These are phyloP conservation scores for Blastocrithidia nonstop DNA, from an alignment of 208 protist species.

Conservation along the genomic window DNA sequence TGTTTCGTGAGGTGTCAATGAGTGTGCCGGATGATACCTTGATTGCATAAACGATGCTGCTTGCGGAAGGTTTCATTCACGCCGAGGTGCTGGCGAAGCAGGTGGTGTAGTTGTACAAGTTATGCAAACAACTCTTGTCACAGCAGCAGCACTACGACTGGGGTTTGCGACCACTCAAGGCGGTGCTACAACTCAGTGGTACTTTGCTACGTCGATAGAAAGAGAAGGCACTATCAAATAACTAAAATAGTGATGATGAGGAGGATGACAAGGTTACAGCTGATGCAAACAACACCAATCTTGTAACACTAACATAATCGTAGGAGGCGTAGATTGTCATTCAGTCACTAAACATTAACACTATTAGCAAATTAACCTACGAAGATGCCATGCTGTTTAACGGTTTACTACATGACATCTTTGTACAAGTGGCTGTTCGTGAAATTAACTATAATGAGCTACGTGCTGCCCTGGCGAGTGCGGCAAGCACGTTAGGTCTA, in stretches of 20 bases:
- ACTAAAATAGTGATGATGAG: background rate
- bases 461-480: constrained; percentile 39
- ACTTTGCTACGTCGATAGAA: constrained; percentile 70
- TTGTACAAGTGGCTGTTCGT: constrained; percentile 98
- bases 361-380: constrained; percentile 95
- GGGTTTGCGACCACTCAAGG: constrained; percentile 99
- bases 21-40: constrained; percentile 95
- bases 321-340: constrained; percentile 85
- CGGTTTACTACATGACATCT: constrained; percentile 92
- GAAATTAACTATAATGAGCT: constrained; percentile 75
- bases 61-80: constrained; percentile 96
- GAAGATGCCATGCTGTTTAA: constrained; percentile 93
- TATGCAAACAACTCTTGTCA: constrained; percentile 97
- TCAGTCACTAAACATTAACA: constrained; percentile 87
- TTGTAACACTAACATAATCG: too few species aligned
- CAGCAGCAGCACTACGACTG: constrained; percentile 99
- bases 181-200: constrained; percentile 94
- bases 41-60: constrained; percentile 99
- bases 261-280: too few species aligned
- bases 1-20: constrained; percentile 99
- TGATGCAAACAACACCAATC: too few species aligned
- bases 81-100: constrained; percentile 95
- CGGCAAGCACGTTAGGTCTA: constrained; percentile 62
- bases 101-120: constrained; percentile 96
- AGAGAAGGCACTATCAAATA: background rate